A percentile compares a stretch with the other conserved stretches of the same genome.
phyloP scores from a whole-genome alignment of 2,329 filamentous ascomycete species.

The Talaromyces sp. region DNA sequence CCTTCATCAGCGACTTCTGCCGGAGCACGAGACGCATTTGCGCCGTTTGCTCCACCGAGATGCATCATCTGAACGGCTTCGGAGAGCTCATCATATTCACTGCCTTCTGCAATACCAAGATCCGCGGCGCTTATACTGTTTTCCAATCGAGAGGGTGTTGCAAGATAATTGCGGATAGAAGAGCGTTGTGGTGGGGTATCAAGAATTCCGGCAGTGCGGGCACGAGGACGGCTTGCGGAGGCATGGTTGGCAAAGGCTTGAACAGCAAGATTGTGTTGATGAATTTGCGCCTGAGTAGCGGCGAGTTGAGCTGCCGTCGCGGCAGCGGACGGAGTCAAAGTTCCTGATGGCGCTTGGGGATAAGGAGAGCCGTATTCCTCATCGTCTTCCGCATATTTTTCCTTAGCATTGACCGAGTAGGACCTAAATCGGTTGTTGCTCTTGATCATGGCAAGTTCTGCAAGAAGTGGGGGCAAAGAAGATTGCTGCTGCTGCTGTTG shows the following conservation, averaged over 20 bases:
- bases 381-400: constrained; percentile 90
- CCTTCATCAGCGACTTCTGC: constrained; percentile 72
- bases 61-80: constrained; percentile 80
- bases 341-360: constrained; percentile 56
- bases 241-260: constrained; percentile 88
- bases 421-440: constrained; percentile 89
- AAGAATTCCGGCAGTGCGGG: constrained; percentile 85
- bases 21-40: constrained; percentile 59
- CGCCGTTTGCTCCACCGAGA: constrained; percentile 42
- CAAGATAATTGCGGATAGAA: constrained; percentile 69
- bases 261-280: constrained; percentile 88
- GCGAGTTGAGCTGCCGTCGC: constrained; percentile 57
- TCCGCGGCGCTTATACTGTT: constrained; percentile 74
- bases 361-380: constrained; percentile 66
- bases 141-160: constrained; percentile 71
- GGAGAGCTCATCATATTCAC: constrained; percentile 74
- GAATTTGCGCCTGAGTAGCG: constrained; percentile 65
- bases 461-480: constrained; percentile 62
- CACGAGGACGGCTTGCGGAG: constrained; percentile 76
- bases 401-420: constrained; percentile 97
- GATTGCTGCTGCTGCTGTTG: constrained; percentile 48
- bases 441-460: constrained; percentile 71
- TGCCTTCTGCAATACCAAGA: constrained; percentile 68
- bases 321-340: constrained; percentile 57
- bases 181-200: constrained; percentile 68